Evolutionary conservation across 257 asterid species (phyloP).

Genomic region (Prunella vulgaris): DNA sequence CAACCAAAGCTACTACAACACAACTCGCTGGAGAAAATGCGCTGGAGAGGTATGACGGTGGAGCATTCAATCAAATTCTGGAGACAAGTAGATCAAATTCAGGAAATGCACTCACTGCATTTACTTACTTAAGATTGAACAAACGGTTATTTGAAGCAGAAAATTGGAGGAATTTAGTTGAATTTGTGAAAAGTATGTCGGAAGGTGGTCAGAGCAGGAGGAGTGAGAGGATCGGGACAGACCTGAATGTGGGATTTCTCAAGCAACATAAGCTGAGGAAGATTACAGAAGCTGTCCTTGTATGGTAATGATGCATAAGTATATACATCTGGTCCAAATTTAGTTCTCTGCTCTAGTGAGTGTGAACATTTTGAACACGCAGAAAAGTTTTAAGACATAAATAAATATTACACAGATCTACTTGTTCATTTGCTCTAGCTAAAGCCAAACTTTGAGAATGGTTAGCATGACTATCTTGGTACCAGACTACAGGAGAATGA

Average conservation of each 20-base stretch:
- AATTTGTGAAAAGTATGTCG: slow-evolving; percentile 69
- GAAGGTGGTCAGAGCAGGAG: slow-evolving; percentile 54
- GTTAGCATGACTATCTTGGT: slow-evolving; percentile 11
- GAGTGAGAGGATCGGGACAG: slow-evolving; percentile 62
- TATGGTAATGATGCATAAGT: slow-evolving; percentile 28
- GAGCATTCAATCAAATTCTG: slow-evolving; percentile 65
- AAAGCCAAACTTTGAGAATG: background rate
- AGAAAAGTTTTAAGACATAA: slow-evolving; percentile 3
- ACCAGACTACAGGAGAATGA: background rate
- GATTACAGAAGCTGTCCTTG: slow-evolving; percentile 49
- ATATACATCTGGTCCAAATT: slow-evolving; percentile 10
- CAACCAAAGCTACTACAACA: slow-evolving; percentile 52
- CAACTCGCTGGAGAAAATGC: slow-evolving; percentile 96
- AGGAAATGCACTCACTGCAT: slow-evolving; percentile 65
- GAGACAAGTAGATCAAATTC: slow-evolving; percentile 65
- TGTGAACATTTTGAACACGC: background rate
- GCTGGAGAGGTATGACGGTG: slow-evolving; percentile 70
- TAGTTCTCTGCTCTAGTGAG: background rate
- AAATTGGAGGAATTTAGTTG: slow-evolving; percentile 73
- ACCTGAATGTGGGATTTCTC: slow-evolving; percentile 62
- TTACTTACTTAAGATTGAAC: slow-evolving; percentile 81
- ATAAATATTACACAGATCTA: slow-evolving; percentile 7
- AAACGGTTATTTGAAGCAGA: slow-evolving; percentile 69
- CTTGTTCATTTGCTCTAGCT: slow-evolving; percentile 20
- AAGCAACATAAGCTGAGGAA: slow-evolving; percentile 27